Evolutionary conservation across 148 eudicot genomes (phyloP).

Genomic region (Chenopodium album): DNA sequence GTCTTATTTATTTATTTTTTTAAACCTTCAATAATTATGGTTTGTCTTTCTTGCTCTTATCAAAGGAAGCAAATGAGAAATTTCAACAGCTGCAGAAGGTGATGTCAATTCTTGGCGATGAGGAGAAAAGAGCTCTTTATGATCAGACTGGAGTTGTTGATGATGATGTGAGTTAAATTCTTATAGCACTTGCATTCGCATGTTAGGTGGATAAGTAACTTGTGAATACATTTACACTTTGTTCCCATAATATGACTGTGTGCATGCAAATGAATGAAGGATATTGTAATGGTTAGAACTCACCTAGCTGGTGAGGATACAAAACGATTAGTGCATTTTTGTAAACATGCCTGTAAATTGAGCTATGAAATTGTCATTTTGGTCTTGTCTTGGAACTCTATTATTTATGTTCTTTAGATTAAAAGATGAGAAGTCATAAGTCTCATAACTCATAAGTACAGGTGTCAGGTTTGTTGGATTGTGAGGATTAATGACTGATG

Average conservation of each 20-base stretch:
- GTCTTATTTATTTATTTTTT: neutral
- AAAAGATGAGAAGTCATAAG: neutral
- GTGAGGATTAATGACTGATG: neutral
- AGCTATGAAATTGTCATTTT: neutral
- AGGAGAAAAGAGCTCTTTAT: conserved; percentile 87
- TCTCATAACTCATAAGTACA: neutral
- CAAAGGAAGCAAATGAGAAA: conserved; percentile 86
- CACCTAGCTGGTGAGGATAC: neutral
- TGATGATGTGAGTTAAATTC: conserved; percentile 72
- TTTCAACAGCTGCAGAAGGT: conserved; percentile 97
- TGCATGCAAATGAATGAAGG: neutral
- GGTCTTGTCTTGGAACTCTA: neutral
- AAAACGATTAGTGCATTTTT: neutral
- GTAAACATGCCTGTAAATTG: neutral
- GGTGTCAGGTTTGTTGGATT: neutral
- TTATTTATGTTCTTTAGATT: neutral
- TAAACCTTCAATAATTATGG: neutral
- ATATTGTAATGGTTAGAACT: too few species aligned
- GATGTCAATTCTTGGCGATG: conserved; percentile 90
- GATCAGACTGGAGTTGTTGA: conserved; percentile 94
- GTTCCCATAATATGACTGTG: neutral
- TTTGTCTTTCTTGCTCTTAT: neutral
- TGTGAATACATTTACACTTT: neutral
- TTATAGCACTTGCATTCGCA: neutral
- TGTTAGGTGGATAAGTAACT: neutral